Evolutionary conservation across 805 yeast genomes (phyloP).

Genomic region (Candida cerambycidarum): DNA sequence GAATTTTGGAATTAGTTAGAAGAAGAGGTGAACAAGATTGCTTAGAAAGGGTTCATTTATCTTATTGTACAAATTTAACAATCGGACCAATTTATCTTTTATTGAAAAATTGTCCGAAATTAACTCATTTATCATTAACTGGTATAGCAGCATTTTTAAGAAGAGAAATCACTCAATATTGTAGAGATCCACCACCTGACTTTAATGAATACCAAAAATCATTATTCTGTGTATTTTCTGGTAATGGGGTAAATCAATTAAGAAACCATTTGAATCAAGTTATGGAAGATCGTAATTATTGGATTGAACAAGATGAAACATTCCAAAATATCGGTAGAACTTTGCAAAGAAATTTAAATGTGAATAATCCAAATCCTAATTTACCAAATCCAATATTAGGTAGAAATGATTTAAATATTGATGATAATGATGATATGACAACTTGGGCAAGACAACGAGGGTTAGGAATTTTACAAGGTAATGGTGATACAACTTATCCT

Average conservation of each 20-base stretch:
- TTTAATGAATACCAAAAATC: constrained; percentile 83
- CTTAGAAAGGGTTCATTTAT: constrained; percentile 87
- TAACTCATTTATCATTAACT: constrained; percentile 88
- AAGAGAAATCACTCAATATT: constrained; percentile 78
- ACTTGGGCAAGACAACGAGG: constrained; percentile 31
- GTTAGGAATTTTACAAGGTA: constrained; percentile 24
- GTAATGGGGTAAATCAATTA: constrained; percentile 78
- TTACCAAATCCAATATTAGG: constrained; percentile 1
- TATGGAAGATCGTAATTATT: constrained; percentile 36
- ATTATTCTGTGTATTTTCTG: constrained; percentile 90
- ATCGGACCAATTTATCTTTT: constrained; percentile 74
- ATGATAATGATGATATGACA: constrained; percentile 22
- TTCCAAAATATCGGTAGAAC: constrained; percentile 29
- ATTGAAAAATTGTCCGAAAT: constrained; percentile 75
- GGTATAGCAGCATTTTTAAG: constrained; percentile 90
- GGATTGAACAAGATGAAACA: constrained; percentile 32
- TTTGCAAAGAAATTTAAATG: constrained; percentile 13
- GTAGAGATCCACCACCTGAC: constrained; percentile 91
- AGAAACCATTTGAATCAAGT: constrained; percentile 62
- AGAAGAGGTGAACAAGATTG: constrained; percentile 74
- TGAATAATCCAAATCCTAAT: constrained; percentile 3
- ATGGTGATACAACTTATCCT: constrained; percentile 15
- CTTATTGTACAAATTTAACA: constrained; percentile 82
- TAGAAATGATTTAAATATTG: neutral
- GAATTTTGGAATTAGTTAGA: constrained; percentile 66